Evolutionary conservation across 306 rosid species (phyloP), one percentile per base, ranked within the genome.

Genomic region (Medicago ruthenica): DNA sequence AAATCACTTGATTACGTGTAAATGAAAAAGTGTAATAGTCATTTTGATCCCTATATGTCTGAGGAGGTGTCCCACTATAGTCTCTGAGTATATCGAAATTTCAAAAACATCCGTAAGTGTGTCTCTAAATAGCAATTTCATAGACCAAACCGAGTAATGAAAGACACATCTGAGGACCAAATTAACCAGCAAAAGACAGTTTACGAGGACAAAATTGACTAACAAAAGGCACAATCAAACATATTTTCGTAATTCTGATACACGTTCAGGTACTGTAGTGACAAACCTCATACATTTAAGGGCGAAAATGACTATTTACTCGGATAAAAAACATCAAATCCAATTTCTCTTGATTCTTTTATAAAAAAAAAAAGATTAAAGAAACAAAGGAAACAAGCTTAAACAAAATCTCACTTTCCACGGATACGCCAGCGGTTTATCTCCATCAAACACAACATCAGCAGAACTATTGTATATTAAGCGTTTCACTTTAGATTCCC

Each of bases 391-490:
- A 54, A 71, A 57, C 27, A 81, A 71, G n/a, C 74, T 63, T 61
- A 57, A 77, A 11, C 41, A 80, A 72, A 83, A 81, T 73, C 91
- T 40, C 86, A 93, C 98, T 86, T 85, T 91, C 85, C 85, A 78
- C 34, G 93, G 97, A 86, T 83, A 85, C 8, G 84, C 63, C 83
- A 87, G 81, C 44, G 88, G 72, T 71, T 84, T 84, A 47, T 77
- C 83, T 45, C 78, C 83, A 31, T 87, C 85, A 85, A 89, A 89
- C 68, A 93, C 88, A 54, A 93, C 97, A 84, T 85, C 96, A 10
- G 91, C 93, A 16, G 98, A 88, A 68, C 97, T 89, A 82, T 89
- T 93, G 86, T 89, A 91, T 81, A 93, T 81, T 12, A 93, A 80
- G 70, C 89, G 85, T 64, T 86, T 86, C 55, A 93, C 97, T 86